Evolutionary conservation across 1,284 basidiomycete genomes (phyloP).

Genomic region (Rhodotorula sp.): DNA sequence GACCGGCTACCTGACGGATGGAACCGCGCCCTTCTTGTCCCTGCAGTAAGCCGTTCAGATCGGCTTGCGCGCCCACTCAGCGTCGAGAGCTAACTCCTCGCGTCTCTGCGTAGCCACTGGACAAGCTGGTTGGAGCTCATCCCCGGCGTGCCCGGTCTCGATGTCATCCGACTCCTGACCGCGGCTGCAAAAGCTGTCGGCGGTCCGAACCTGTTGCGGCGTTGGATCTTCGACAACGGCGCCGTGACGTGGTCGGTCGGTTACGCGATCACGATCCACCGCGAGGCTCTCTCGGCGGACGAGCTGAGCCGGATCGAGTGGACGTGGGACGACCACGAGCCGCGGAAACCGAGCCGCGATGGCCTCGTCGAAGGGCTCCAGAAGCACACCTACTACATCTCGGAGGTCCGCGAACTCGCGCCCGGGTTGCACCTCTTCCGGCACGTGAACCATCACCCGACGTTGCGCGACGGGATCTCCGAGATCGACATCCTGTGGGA

Average conservation of each 20-base stretch:
- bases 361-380: conserved; percentile 10
- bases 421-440: conserved; percentile 19
- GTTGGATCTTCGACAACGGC: conserved; percentile 40
- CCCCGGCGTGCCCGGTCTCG: conserved; percentile 7
- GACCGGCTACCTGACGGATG: conserved; percentile 22
- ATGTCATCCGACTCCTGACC: conserved; percentile 25
- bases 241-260: conserved; percentile 14
- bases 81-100: not conserved
- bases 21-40: conserved; percentile 19
- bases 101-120: conserved; percentile 37
- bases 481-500: conserved; percentile 26
- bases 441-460: conserved; percentile 15
- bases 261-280: conserved; percentile 25
- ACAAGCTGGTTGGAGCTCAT: conserved; percentile 29
- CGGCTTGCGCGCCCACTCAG: not conserved
- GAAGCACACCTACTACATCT: conserved; percentile 33
- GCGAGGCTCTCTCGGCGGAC: conserved; percentile 4
- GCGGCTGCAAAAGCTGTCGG: conserved; percentile 32
- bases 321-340: conserved; percentile 26
- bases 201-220: conserved; percentile 37
- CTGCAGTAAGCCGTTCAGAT: conserved; percentile 11
- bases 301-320: conserved; percentile 19
- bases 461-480: not conserved
- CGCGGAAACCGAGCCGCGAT: not conserved
- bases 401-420: conserved; percentile 2